These are phyloP conservation scores for Aurantiochytrium sp. DNA, from an alignment of 108 stramenopile genomes.

Conservation along the genomic window DNA sequence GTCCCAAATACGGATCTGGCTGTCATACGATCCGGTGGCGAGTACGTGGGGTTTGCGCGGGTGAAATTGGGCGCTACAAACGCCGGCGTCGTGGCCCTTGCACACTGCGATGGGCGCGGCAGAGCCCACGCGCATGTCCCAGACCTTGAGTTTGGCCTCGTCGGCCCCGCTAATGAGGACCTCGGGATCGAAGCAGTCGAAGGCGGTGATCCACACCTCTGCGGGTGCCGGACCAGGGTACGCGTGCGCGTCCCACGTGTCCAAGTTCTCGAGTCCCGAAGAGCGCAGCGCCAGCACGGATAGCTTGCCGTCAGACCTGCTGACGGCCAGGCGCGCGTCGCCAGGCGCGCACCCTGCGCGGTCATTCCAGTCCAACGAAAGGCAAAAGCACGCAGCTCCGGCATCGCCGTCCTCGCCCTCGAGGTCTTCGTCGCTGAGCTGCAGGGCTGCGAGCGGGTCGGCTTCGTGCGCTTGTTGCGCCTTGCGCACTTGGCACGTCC, in stretches of 20 bases:
- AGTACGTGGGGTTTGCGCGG: neutral
- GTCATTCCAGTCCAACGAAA: slow-evolving; percentile 23
- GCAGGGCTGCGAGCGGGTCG: neutral
- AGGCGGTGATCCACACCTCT: slow-evolving; percentile 17
- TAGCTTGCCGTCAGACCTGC: neutral
- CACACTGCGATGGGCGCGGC: neutral
- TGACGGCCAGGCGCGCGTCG: neutral
- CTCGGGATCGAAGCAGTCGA: slow-evolving; percentile 14
- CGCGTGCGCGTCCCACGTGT: neutral
- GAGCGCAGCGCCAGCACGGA: neutral
- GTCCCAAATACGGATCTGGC: neutral
- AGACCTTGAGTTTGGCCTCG: neutral
- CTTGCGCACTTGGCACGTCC: neutral
- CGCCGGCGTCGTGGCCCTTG: neutral
- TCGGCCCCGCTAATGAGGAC: neutral
- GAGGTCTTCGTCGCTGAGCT: neutral
- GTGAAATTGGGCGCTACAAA: neutral
- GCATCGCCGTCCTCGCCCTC: neutral
- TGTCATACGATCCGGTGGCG: neutral
- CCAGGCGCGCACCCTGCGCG: neutral
- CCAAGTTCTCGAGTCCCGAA: neutral
- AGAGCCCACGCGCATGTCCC: neutral
- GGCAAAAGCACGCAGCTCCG: neutral
- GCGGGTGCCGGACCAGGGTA: neutral
- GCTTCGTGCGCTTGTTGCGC: neutral